phyloP scores from a whole-genome alignment of 768 basidiomycete species.

The Hortiboletus flavorubellus region DNA sequence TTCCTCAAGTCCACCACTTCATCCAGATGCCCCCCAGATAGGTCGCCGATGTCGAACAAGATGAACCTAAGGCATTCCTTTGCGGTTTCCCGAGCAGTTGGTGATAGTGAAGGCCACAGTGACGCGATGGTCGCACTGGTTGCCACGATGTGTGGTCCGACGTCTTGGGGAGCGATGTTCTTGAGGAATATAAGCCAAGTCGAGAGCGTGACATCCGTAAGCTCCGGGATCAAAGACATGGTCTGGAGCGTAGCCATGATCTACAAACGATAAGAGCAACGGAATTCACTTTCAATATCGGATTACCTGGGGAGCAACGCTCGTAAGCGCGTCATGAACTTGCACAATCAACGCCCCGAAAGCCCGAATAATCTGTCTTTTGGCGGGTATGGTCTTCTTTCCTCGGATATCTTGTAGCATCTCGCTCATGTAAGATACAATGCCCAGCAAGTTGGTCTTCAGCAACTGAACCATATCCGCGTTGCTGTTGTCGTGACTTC shows the following conservation, averaged over 20 bases:
- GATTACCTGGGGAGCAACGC: slow-evolving; percentile 83
- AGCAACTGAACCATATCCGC: slow-evolving; percentile 57
- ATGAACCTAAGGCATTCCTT: slow-evolving; percentile 64
- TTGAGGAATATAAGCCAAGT: slow-evolving; percentile 79
- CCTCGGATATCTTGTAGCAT: slow-evolving; percentile 82
- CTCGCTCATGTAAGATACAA: slow-evolving; percentile 83
- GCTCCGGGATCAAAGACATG: slow-evolving; percentile 68
- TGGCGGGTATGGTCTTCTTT: slow-evolving; percentile 63
- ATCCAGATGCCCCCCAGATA: slow-evolving; percentile 55
- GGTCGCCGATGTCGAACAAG: slow-evolving; percentile 56
- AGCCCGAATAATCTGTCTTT: slow-evolving; percentile 76
- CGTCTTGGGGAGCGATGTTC: slow-evolving; percentile 61
- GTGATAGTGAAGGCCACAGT: slow-evolving; percentile 66
- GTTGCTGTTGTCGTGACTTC: slow-evolving; percentile 26
- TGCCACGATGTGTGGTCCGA: slow-evolving; percentile 81
- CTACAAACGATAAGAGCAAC: slow-evolving; percentile 39
- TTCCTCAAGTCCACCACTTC: slow-evolving; percentile 78
- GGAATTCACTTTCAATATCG: not conserved
- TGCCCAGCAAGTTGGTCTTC: slow-evolving; percentile 74
- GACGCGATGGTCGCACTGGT: slow-evolving; percentile 83
- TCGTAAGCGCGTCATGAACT: slow-evolving; percentile 68
- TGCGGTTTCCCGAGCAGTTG: slow-evolving; percentile 50
- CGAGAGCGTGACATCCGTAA: slow-evolving; percentile 74
- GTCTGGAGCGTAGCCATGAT: slow-evolving; percentile 96
- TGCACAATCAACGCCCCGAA: slow-evolving; percentile 67